phyloP scores from a whole-genome alignment of 495 filamentous ascomycete genomes.

The Jackrogersella minutella region DNA sequence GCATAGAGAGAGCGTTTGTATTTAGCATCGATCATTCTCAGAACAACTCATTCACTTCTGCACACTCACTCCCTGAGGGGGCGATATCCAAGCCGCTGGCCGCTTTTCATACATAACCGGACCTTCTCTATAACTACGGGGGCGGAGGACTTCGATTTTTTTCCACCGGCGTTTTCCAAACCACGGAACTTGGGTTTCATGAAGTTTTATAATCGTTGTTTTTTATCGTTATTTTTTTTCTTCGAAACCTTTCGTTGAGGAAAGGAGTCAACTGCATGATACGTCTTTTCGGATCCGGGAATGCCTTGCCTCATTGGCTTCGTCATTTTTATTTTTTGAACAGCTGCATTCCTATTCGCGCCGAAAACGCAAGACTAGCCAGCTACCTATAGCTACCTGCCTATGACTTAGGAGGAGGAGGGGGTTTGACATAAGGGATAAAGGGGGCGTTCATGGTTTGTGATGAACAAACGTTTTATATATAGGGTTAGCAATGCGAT shows the following conservation, averaged over 20 bases:
- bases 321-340: constrained; percentile 1
- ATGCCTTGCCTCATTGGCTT: not conserved
- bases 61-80: not conserved
- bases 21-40: constrained; percentile 18
- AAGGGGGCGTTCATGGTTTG: constrained; percentile 19
- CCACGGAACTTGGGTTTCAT: not conserved
- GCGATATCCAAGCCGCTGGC: constrained; percentile 18
- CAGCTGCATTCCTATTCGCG: constrained; percentile 31
- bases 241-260: not conserved
- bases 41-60: constrained; percentile 22
- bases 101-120: constrained; percentile 24
- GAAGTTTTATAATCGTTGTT: constrained; percentile 13
- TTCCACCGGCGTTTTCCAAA: constrained; percentile 16
- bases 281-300: constrained; percentile 1
- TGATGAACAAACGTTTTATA: constrained; percentile 24
- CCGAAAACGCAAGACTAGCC: constrained; percentile 22
- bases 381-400: too few species aligned
- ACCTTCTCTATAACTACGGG: constrained; percentile 12
- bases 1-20: constrained; percentile 35
- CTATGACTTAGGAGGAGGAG: constrained; percentile 12
- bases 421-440: constrained; percentile 5
- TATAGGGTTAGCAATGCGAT: constrained; percentile 34
- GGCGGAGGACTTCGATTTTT: constrained; percentile 12
- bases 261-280: constrained; percentile 7
- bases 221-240: too few species aligned